Evolutionary conservation across 306 rosid genomes (phyloP).

Genomic region (Vigna trinervia): DNA sequence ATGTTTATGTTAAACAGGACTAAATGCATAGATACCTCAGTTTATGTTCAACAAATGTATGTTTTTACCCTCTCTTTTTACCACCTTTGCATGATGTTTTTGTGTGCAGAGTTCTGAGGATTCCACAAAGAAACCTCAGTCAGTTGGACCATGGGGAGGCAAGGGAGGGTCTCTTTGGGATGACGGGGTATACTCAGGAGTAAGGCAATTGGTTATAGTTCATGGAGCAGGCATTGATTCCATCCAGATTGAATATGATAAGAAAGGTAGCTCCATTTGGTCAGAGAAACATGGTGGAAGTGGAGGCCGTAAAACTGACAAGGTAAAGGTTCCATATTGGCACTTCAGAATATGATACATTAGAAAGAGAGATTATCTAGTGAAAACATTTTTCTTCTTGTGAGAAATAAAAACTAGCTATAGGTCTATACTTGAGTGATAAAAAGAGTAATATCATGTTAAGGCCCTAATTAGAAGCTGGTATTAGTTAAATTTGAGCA

Average conservation of each 20-base stretch:
- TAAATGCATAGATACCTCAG: conserved; percentile 5
- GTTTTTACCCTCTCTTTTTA: conserved; percentile 3
- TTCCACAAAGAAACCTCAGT: conserved; percentile 48
- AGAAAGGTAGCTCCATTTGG: conserved; percentile 70
- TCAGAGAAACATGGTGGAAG: conserved; percentile 81
- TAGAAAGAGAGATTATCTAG: neutral
- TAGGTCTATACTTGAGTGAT: neutral
- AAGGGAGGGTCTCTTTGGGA: conserved; percentile 68
- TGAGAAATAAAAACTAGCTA: neutral
- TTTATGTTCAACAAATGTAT: conserved; percentile 36
- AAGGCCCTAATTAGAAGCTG: neutral
- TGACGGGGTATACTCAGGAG: conserved; percentile 66
- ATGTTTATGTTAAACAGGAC: conserved; percentile 33
- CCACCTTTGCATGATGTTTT: conserved; percentile 39
- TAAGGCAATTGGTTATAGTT: conserved; percentile 77
- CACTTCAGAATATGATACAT: conserved; percentile 16
- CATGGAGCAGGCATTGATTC: conserved; percentile 80
- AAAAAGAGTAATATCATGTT: neutral
- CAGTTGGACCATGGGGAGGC: conserved; percentile 90
- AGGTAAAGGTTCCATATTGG: conserved; percentile 43
- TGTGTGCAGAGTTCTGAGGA: conserved; percentile 50
- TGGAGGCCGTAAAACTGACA: conserved; percentile 74
- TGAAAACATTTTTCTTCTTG: neutral
- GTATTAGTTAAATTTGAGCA: conserved; percentile 17
- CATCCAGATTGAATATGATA: conserved; percentile 76